phyloP scores from a whole-genome alignment of 1,139 yeast genomes.

The Blastobotrys raffinosifermentans region DNA sequence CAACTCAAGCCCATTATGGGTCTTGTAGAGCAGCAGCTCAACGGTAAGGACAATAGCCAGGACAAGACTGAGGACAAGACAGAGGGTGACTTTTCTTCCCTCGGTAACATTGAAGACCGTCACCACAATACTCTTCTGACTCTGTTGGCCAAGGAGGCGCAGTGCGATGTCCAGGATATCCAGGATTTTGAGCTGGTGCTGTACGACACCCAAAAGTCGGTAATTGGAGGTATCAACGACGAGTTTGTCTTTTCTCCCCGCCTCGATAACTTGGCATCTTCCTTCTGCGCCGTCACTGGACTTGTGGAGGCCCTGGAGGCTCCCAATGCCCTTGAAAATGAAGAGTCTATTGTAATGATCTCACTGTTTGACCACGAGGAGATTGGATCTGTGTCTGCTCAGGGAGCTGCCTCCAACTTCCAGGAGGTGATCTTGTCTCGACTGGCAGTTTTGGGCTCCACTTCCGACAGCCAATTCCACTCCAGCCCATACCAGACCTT shows the following conservation, averaged over 20 bases:
- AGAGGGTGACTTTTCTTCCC: slow-evolving; percentile 56
- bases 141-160: slow-evolving; percentile 60
- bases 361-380: slow-evolving; percentile 94
- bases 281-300: slow-evolving; percentile 73
- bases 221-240: slow-evolving; percentile 80
- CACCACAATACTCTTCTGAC: slow-evolving; percentile 69
- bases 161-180: slow-evolving; percentile 47
- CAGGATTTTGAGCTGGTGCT: slow-evolving; percentile 90
- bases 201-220: slow-evolving; percentile 77
- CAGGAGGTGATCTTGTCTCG: slow-evolving; percentile 72
- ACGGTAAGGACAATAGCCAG: slow-evolving; percentile 22
- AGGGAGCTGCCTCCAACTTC: slow-evolving; percentile 93
- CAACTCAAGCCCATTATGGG: slow-evolving; percentile 87
- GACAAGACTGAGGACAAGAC: slow-evolving; percentile 29
- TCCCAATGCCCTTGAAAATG: slow-evolving; percentile 37
- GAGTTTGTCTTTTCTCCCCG: slow-evolving; percentile 94
- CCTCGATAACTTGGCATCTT: slow-evolving; percentile 82
- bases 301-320: slow-evolving; percentile 48
- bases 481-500: slow-evolving; percentile 51
- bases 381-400: slow-evolving; percentile 88
- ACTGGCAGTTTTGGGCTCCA: slow-evolving; percentile 42
- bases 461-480: slow-evolving; percentile 23
- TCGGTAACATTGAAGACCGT: slow-evolving; percentile 60
- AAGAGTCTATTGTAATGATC: slow-evolving; percentile 59
- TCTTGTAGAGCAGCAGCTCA: slow-evolving; percentile 39